These are phyloP conservation scores for Rutstroemia sp. DNA, from an alignment of 2,329 filamentous ascomycete species.

Conservation along the genomic window DNA sequence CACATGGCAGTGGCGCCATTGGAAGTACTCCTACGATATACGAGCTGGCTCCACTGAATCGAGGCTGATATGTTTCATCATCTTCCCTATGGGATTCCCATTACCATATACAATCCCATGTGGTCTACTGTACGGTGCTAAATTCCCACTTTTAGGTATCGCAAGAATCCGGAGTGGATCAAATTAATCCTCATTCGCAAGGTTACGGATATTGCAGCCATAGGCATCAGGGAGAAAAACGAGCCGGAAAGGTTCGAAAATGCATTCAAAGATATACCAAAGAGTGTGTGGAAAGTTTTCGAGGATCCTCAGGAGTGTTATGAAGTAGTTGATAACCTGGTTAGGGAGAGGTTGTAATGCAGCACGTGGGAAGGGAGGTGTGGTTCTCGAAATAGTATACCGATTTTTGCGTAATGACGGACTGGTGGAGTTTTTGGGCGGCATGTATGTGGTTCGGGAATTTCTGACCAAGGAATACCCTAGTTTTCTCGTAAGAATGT, in stretches of 20 bases:
- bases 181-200: conserved; percentile 79
- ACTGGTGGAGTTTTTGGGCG: not conserved
- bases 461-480: not conserved
- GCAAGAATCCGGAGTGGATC: conserved; percentile 67
- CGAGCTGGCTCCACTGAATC: too few relatives aligned
- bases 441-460: not conserved
- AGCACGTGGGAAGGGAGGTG: not conserved
- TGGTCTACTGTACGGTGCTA: too few relatives aligned
- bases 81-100: not conserved
- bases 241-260: conserved; percentile 69
- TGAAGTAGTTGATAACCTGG: conserved; percentile 30
- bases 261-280: conserved; percentile 71
- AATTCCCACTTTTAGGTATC: conserved; percentile 37
- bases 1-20: not conserved
- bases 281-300: conserved; percentile 72
- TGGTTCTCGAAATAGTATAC: not conserved
- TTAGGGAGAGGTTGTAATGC: not conserved
- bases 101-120: not conserved
- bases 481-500: not conserved
- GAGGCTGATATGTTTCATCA: not conserved
- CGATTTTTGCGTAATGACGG: not conserved
- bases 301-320: conserved; percentile 63
- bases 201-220: conserved; percentile 63
- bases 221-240: conserved; percentile 67
- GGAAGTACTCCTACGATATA: too few relatives aligned